Evolutionary conservation across 257 asterid genomes (phyloP), one percentile per base, ranked within the genome.

Genomic region (Asclepias syriaca): DNA sequence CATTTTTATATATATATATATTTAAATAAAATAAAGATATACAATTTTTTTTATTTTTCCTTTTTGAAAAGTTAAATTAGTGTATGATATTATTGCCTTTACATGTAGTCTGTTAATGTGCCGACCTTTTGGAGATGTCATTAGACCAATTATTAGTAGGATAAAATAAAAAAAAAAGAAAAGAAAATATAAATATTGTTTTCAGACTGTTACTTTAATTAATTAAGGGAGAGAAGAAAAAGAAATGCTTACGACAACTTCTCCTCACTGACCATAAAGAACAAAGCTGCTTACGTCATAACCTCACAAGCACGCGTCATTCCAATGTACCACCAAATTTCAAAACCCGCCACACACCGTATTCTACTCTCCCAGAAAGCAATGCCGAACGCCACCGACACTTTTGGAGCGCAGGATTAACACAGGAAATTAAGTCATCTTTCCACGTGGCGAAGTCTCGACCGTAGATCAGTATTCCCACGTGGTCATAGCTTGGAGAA

Each of bases 301-400:
- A 10, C 3, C 2, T 2, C 3, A 16, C 7, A 5, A 1, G 5
- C 34, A 74, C 77, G 79, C 68, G 65, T 32, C 70, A 50, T 3
- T 5, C 73, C 2, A 15, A 32, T n/a, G 48, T 29, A 66, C 80
- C 77, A 69, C 76, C 18, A 65, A 43, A 75, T 18, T 3, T 34
- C 27, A 43, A 34, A 71, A 43, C 66, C 73, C 39, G 27, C 24
- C 40, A 7, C 57, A 72, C 53, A 72, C 53, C 21, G n/a, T 57
- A 53, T 0, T 71, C 65, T n/a, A 16, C 51, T 12, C 24, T 34
- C 50, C 18, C 65, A 18, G 69, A 6, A 72, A 43, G 34, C 51
- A 57, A 15, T 51, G 74, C 48, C 66, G 32, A 73, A 63, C 53
- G 53, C 82, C 88, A 88, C 89, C 89, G 94, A 86, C 91, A 86